These are phyloP conservation scores for Cadophora sp. DNA, from an alignment of 2,329 filamentous ascomycete genomes.

Conservation along the genomic window DNA sequence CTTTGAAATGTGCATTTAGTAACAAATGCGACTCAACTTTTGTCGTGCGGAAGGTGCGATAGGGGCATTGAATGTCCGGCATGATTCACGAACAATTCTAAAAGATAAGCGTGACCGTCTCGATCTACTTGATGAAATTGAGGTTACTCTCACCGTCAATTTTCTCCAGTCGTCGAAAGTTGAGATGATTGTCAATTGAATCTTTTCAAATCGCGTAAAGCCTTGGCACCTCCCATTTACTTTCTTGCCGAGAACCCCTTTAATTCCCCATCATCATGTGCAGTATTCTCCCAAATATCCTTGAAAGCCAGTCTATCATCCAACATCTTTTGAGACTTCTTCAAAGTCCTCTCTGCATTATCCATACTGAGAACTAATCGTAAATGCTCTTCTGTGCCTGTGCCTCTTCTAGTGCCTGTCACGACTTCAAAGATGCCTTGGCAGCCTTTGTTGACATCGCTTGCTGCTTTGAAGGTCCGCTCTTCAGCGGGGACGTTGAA, in stretches of 20 bases:
- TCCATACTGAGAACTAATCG: slow-evolving; percentile 54
- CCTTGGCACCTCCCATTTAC: not conserved
- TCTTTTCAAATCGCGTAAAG: too few relatives aligned
- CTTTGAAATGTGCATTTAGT: too few relatives aligned
- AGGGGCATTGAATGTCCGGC: too few relatives aligned
- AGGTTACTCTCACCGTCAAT: too few relatives aligned
- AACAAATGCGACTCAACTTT: too few relatives aligned
- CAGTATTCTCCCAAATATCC: slow-evolving; percentile 32
- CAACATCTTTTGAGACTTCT: not conserved
- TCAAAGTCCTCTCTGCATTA: slow-evolving; percentile 43
- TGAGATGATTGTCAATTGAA: too few relatives aligned
- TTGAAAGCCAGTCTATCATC: slow-evolving; percentile 19
- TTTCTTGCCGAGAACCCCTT: slow-evolving; percentile 4
- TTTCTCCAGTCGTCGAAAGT: too few relatives aligned
- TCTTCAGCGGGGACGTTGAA: slow-evolving; percentile 29
- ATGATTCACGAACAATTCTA: too few relatives aligned
- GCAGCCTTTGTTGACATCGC: slow-evolving; percentile 55
- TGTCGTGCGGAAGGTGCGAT: too few relatives aligned
- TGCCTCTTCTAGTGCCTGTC: slow-evolving; percentile 49
- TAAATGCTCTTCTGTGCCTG: slow-evolving; percentile 47
- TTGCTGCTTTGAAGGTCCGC: slow-evolving; percentile 31
- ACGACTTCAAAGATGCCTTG: slow-evolving; percentile 54
- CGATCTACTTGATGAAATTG: too few relatives aligned
- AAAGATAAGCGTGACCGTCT: not conserved
- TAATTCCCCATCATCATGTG: slow-evolving; percentile 27